Evolutionary conservation across 345 rosid species (phyloP).

Genomic region (Triadica sebifera): DNA sequence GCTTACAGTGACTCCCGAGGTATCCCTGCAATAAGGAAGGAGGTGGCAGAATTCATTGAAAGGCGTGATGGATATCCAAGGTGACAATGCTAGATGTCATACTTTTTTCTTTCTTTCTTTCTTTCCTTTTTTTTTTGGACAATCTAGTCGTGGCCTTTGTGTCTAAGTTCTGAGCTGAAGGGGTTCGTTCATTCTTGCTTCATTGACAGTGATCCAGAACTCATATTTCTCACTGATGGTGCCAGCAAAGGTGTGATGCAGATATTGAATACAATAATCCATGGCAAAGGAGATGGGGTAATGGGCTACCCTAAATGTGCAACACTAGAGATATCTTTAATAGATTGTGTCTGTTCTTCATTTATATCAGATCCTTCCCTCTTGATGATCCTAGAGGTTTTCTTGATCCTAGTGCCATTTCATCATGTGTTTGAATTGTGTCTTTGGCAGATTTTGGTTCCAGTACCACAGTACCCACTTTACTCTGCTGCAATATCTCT

Average conservation of each 20-base stretch:
- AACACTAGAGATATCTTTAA: background rate
- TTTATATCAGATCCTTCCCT: constrained; percentile 6
- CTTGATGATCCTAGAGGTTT: constrained; percentile 11
- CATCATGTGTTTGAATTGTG: background rate
- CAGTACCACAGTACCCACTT: constrained; percentile 98
- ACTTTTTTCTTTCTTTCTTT: background rate
- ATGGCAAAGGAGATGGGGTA: constrained; percentile 91
- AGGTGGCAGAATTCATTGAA: constrained; percentile 88
- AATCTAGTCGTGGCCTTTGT: background rate
- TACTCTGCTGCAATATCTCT: constrained; percentile 93
- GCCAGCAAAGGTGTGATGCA: constrained; percentile 99
- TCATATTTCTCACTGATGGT: constrained; percentile 94
- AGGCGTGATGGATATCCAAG: constrained; percentile 97
- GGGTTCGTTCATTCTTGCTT: constrained; percentile 27
- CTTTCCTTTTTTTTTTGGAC: background rate
- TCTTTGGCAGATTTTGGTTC: constrained; percentile 72
- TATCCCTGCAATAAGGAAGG: constrained; percentile 81
- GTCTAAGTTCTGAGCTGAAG: constrained; percentile 30
- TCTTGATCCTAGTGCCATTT: constrained; percentile 4
- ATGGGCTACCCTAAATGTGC: constrained; percentile 19
- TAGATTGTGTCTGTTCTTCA: background rate
- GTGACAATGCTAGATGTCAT: constrained; percentile 40
- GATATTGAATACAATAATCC: constrained; percentile 78
- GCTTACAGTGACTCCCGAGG: constrained; percentile 99
- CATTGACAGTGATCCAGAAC: constrained; percentile 82